phyloP scores from a whole-genome alignment of 257 asterid species.

The Nicotiana knightiana region DNA sequence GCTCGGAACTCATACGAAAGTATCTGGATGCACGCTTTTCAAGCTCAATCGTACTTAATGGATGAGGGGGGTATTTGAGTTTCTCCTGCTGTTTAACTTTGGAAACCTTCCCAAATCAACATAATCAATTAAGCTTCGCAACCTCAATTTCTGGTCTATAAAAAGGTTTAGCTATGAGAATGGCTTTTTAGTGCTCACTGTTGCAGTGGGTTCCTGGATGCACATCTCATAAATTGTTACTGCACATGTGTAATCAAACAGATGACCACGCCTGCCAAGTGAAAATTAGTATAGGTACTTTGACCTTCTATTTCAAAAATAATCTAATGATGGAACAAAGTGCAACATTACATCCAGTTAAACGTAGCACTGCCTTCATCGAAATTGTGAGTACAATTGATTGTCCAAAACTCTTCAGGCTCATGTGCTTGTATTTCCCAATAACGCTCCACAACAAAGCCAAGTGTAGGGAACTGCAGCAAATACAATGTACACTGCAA shows the following conservation, averaged over 20 bases:
- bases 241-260: conserved; percentile 94
- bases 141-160: conserved; percentile 11
- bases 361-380: conserved; percentile 83
- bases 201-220: conserved; percentile 72
- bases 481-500: conserved; percentile 5
- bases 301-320: conserved; percentile 7
- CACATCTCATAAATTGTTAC: conserved; percentile 84
- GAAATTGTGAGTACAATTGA: conserved; percentile 80
- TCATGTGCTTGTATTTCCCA: conserved; percentile 98
- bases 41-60: conserved; percentile 93
- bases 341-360: conserved; percentile 69
- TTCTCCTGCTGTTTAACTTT: conserved; percentile 69
- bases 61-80: conserved; percentile 88
- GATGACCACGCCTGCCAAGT: conserved; percentile 85
- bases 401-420: conserved; percentile 97
- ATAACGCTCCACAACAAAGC: conserved; percentile 90
- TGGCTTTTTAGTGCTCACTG: conserved; percentile 49
- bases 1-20: conserved; percentile 91
- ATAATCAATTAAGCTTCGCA: conserved; percentile 13
- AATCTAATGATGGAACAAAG: conserved; percentile 10
- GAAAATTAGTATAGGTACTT: conserved; percentile 9
- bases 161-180: conserved; percentile 3
- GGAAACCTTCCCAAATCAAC: conserved; percentile 50
- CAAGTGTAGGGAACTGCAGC: conserved; percentile 92
- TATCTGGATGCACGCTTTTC: conserved; percentile 99